Evolutionary conservation across 441 rosid genomes (phyloP), one percentile per base, ranked within the genome.

Genomic region (Arabidopsis lyrata): DNA sequence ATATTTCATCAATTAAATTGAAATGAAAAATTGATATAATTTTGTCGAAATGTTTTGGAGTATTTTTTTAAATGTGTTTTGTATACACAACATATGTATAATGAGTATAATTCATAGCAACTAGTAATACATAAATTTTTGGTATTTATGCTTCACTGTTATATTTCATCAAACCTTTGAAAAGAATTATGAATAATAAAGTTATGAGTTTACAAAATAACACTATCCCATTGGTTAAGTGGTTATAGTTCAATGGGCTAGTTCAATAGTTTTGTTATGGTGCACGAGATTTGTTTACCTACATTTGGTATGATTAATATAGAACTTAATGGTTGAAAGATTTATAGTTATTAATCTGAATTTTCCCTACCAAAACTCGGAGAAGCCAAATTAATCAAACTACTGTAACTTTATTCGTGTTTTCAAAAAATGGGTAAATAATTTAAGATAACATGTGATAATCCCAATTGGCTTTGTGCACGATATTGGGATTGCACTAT

Each of bases 401-500:
- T 1, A 67, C 48, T 36, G 13, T 36, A 1, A 39, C 12, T 36
- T 16, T 42, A 16, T 31, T 10, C 55, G 4, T 56, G 15, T 5
- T 62, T 31, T 32, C n/a, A 31, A 57, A 66, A 31, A 42, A 68
- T 29, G 18, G 39, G 50, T 60, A 20, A 53, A 38, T 5, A 29
- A 63, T 63, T 27, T 18, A 57, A 57, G 24, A 36, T 27, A 55
- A 56, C 54, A 76, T 56, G 42, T 63, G 70, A 55, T 68, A 31
- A 55, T 35, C 67, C 57, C 22, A 64, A 31, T 63, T 69, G 61
- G 50, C 58, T 62, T 36, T 54, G 64, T 16, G 42, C 59, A 76
- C 27, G 75, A 70, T 70, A 78, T 80, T 72, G 77, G 82, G 81
- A 80, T 68, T 74, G 76, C 63, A 79, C 63, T 48, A 55, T 76